phyloP scores from a whole-genome alignment of 192 early-diverging fungal genomes.

The Coemansia sp. region DNA sequence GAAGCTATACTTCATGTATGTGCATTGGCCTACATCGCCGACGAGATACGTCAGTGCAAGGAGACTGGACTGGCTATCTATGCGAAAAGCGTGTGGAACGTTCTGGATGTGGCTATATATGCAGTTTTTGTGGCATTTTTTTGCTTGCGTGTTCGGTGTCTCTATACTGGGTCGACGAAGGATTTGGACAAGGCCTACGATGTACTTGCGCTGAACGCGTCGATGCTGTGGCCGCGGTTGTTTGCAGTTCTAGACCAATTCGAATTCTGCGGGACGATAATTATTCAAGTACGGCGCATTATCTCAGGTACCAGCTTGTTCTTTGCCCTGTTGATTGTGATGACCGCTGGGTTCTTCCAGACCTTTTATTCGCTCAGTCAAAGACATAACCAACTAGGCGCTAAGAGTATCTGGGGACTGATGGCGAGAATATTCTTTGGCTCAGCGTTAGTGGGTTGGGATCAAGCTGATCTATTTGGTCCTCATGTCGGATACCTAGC shows the following conservation, averaged over 20 bases:
- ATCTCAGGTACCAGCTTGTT: conserved; percentile 42
- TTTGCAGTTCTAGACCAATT: conserved; percentile 47
- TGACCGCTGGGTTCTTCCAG: conserved; percentile 46
- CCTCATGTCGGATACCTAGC: conserved; percentile 33
- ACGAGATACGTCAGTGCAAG: conserved; percentile 41
- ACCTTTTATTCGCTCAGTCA: conserved; percentile 42
- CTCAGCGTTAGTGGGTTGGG: conserved; percentile 37
- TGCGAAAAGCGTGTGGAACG: conserved; percentile 47
- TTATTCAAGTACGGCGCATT: conserved; percentile 43
- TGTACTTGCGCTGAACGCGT: conserved; percentile 39
- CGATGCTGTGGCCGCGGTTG: conserved; percentile 46
- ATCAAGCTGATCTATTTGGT: conserved; percentile 40
- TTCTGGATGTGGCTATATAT: conserved; percentile 37
- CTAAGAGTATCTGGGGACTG: conserved; percentile 32
- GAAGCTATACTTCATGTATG: conserved; percentile 29
- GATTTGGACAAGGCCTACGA: conserved; percentile 48
- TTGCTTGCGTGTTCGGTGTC: conserved; percentile 29
- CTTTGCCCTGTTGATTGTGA: conserved; percentile 40
- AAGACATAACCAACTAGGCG: conserved; percentile 34
- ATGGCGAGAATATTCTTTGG: conserved; percentile 51
- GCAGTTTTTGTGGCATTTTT: conserved; percentile 34
- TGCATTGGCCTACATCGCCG: conserved; percentile 41
- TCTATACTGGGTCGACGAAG: conserved; percentile 25
- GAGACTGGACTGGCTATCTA: conserved; percentile 41
- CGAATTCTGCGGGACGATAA: conserved; percentile 49